A percentile compares a stretch with the other conserved stretches of the same genome.
phyloP scores from a whole-genome alignment of 1,139 yeast species.

The Saccharomycopsis hybrid region DNA sequence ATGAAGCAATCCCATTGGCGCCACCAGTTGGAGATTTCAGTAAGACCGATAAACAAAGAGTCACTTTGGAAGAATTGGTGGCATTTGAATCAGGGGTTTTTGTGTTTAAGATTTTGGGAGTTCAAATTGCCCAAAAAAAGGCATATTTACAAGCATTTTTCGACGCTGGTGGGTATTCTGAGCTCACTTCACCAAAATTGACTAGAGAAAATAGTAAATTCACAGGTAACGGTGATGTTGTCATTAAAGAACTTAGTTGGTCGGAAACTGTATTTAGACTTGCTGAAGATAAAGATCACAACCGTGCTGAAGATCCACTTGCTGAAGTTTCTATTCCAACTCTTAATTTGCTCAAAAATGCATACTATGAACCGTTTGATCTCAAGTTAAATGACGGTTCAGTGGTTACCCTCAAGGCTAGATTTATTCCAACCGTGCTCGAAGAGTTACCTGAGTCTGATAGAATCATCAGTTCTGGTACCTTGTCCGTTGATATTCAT shows the following conservation, averaged over 20 bases:
- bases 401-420: conserved; percentile 47
- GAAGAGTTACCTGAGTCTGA: conserved; percentile 67
- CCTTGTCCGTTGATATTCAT: conserved; percentile 52
- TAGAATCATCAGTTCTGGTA: conserved; percentile 70
- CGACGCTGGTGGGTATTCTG: conserved; percentile 64
- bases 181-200: conserved; percentile 48
- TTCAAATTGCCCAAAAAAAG: conserved; percentile 45
- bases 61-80: conserved; percentile 57
- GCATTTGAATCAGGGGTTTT: conserved; percentile 71
- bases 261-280: conserved; percentile 62
- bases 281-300: conserved; percentile 44
- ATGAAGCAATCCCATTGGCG: conserved; percentile 32
- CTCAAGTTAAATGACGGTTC: conserved; percentile 46
- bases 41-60: conserved; percentile 45
- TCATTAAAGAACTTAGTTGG: conserved; percentile 70
- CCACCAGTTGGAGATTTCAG: conserved; percentile 35
- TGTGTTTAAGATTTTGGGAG: conserved; percentile 58
- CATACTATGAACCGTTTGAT: conserved; percentile 54
- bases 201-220: conserved; percentile 37
- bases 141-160: conserved; percentile 66
- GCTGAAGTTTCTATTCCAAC: conserved; percentile 68
- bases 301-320: conserved; percentile 50
- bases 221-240: conserved; percentile 63
- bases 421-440: conserved; percentile 62
- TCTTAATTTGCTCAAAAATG: conserved; percentile 54